Conservation (phyloP, 768 basidiomycete genomes). For the Lentinula sp. region DNA sequence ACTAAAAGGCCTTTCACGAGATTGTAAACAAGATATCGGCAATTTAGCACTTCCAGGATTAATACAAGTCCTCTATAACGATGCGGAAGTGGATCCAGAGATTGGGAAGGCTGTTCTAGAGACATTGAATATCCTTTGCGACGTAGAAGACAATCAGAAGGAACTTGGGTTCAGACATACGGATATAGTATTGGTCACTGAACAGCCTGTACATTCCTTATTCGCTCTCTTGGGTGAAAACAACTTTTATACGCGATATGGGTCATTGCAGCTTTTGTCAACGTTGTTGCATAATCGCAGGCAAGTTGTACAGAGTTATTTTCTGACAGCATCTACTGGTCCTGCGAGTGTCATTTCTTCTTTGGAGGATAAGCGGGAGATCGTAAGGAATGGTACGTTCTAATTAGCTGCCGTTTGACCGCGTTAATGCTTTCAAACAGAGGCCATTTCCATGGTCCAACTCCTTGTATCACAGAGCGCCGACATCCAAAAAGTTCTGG, state of each 20-base stretch:
- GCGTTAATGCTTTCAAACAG: constrained; percentile 29
- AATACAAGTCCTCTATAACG: constrained; percentile 75
- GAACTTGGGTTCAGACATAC: constrained; percentile 83
- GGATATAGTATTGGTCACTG: constrained; percentile 68
- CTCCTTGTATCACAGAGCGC: constrained; percentile 78
- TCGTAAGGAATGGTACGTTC: constrained; percentile 77
- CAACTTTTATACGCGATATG: constrained; percentile 83
- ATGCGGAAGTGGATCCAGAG: constrained; percentile 87
- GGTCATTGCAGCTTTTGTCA: constrained; percentile 76
- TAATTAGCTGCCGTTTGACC: neutral
- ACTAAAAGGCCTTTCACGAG: constrained; percentile 87
- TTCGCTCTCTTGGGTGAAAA: constrained; percentile 70
- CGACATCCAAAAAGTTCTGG: constrained; percentile 94
- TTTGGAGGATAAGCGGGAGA: constrained; percentile 82
- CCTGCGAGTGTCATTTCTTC: constrained; percentile 65
- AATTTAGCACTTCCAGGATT: constrained; percentile 71
- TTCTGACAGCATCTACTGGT: constrained; percentile 80
- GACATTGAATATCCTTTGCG: constrained; percentile 81
- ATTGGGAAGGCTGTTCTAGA: constrained; percentile 91
- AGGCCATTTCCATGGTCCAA: constrained; percentile 81
- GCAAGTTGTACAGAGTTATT: constrained; percentile 81
- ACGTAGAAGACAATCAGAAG: constrained; percentile 50
- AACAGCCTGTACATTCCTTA: constrained; percentile 67
- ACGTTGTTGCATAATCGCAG: constrained; percentile 79
- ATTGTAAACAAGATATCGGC: constrained; percentile 89